Evolutionary conservation across 2,329 filamentous ascomycete genomes (phyloP), one percentile per base, ranked within the genome.

Genomic region (Helotiales sp.): DNA sequence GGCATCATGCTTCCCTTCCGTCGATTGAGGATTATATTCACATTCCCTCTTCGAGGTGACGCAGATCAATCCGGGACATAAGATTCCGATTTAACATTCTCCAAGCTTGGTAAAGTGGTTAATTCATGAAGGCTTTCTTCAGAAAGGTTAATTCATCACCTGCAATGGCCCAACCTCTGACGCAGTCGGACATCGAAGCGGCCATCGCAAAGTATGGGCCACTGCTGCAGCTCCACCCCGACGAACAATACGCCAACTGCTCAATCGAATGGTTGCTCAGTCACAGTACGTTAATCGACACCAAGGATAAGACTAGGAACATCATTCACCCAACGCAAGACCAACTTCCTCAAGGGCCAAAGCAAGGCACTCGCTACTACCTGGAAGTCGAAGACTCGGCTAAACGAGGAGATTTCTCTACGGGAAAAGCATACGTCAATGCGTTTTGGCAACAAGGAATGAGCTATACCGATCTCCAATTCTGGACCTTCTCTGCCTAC

Each of bases 401-500:
- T n/a, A 64, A 66, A 24, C 34, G 54, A 15, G 64, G 64, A 15
- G 40, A 65, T 38, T 53, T 65, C 17, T 34, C 55, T 5, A 60
- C 57, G 5, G 64, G 63, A 2, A 65, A 65, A 42, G 52, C 64
- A 9, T 66, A 66, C 19, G 55, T 66, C 8, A 64, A 65, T 38
- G 61, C 56, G 1, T 58, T 65, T 36, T 66, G 64, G 64, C 29
- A 48, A 4, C n/a, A 46, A 30, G 48, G 24, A 8, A 51, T 53
- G 19, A 54, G 38, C 13, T 66, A 65, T 29, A 66, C 64, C 2
- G 64, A 66, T 42, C 46, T 66, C 2, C 64, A 66, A 36, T 66
- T 66, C 49, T 66, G 64, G 64, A 58, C 61, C 24, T 66, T 66
- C 47, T 58, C 31, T 17, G 60, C 55, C 9, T 66, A 62, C 24